Conservation (phyloP, 176 grass and related monocot genomes). For the Saccharum spontaneum region DNA sequence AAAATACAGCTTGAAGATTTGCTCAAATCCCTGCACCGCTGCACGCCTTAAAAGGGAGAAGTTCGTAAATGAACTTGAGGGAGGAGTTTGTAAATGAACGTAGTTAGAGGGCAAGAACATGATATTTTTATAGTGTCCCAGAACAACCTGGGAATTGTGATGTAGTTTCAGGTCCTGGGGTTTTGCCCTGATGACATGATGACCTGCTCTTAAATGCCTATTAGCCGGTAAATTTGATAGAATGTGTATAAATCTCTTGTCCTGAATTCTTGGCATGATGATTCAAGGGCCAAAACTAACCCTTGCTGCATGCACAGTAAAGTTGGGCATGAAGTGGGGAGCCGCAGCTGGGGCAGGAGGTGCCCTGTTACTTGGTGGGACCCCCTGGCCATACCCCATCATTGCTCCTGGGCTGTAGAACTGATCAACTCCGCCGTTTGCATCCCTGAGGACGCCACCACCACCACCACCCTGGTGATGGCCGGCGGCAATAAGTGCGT, state of each 20-base stretch:
- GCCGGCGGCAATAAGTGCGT: slow-evolving; percentile 2
- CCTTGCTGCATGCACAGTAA: slow-evolving; percentile 48
- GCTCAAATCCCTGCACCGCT: not conserved
- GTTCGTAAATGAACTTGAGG: too few relatives aligned
- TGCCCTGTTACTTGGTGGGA: slow-evolving; percentile 22
- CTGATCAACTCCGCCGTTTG: slow-evolving; percentile 33
- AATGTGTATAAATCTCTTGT: not conserved
- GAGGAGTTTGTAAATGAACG: not conserved
- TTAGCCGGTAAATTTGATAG: not conserved
- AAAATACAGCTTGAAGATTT: not conserved
- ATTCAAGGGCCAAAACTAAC: slow-evolving; percentile 62
- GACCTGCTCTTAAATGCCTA: slow-evolving; percentile 6
- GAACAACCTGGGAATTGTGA: not conserved
- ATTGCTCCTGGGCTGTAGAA: slow-evolving; percentile 45
- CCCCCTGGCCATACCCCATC: slow-evolving; percentile 50
- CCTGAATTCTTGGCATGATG: not conserved
- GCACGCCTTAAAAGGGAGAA: not conserved
- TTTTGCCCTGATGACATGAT: not conserved
- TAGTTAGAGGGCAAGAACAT: not conserved
- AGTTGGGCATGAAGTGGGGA: slow-evolving; percentile 53
- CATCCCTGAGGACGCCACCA: slow-evolving; percentile 30
- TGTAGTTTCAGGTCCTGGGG: slow-evolving; percentile 8
- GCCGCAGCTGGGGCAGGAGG: not conserved
- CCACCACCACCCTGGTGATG: slow-evolving; percentile 17
- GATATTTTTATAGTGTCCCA: not conserved